Percentiles rank a stretch among this genome's conserved stretches.
phyloP scores from a whole-genome alignment of 2,329 filamentous ascomycete species.

The Epichloe amarillans region DNA sequence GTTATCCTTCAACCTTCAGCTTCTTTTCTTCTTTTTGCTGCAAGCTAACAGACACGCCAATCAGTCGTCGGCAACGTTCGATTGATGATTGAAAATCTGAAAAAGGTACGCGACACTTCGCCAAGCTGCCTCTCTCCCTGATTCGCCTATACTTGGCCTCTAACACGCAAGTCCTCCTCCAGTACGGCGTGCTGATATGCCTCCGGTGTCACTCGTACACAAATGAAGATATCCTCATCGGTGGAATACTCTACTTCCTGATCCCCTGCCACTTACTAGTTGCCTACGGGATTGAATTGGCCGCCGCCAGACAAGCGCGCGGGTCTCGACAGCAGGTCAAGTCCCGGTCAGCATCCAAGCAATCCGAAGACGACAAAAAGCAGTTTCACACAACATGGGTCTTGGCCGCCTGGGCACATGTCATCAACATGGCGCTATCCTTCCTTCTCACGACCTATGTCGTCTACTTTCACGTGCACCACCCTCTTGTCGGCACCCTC shows the following conservation, averaged over 20 bases:
- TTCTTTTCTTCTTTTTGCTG: no score
- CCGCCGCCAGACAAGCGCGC: constrained; percentile 68
- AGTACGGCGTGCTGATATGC: constrained; percentile 94
- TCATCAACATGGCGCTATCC: constrained; percentile 69
- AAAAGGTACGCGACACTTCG: constrained; percentile 53
- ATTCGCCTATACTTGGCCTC: background rate
- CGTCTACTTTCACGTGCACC: constrained; percentile 84
- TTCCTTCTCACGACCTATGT: constrained; percentile 69
- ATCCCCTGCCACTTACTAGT: constrained; percentile 85
- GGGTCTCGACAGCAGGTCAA: constrained; percentile 44
- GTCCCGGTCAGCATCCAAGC: constrained; percentile 30
- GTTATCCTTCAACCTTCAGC: no score
- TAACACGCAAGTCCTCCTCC: constrained; percentile 4
- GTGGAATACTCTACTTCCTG: constrained; percentile 65
- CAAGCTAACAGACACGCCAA: background rate
- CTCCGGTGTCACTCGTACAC: constrained; percentile 81
- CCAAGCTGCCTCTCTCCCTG: background rate
- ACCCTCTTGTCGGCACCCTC: constrained; percentile 84
- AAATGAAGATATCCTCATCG: constrained; percentile 61
- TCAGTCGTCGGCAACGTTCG: constrained; percentile 84
- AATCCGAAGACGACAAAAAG: constrained; percentile 45
- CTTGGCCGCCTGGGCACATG: constrained; percentile 66
- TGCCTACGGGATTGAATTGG: constrained; percentile 79
- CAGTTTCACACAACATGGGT: constrained; percentile 68
- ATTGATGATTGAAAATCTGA: constrained; percentile 91